Evolutionary conservation across 2,329 filamentous ascomycete species (phyloP).

Genomic region (Aureobasidium sp.): DNA sequence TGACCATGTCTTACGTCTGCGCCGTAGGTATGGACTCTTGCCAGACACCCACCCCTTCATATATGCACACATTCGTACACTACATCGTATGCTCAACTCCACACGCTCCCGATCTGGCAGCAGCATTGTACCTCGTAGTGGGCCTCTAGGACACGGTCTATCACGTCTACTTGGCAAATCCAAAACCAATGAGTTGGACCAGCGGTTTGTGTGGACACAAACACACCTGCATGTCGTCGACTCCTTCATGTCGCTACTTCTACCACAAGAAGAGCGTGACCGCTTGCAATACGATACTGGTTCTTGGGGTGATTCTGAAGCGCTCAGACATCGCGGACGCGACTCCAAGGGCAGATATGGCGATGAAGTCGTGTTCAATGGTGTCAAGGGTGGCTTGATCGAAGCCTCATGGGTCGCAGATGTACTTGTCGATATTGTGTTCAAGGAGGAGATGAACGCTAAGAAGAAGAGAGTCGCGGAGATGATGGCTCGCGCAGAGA

Average conservation of each 20-base stretch:
- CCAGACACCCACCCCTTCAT: slow-evolving; percentile 27
- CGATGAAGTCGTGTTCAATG: slow-evolving; percentile 15
- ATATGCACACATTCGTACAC: slow-evolving; percentile 29
- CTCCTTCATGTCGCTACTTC: slow-evolving; percentile 27
- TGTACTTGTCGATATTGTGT: slow-evolving; percentile 18
- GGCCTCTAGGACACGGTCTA: slow-evolving; percentile 16
- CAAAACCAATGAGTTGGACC: slow-evolving; percentile 19
- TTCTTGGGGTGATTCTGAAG: slow-evolving; percentile 20
- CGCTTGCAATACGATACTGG: slow-evolving; percentile 25
- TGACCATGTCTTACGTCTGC: slow-evolving; percentile 18
- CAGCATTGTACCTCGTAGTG: slow-evolving; percentile 24
- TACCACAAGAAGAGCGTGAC: slow-evolving; percentile 25
- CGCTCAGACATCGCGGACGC: slow-evolving; percentile 13
- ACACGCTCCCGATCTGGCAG: slow-evolving; percentile 21
- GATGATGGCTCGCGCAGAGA: slow-evolving; percentile 8
- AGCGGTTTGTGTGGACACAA: slow-evolving; percentile 21
- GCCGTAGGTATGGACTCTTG: slow-evolving; percentile 30
- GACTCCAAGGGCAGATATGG: slow-evolving; percentile 18
- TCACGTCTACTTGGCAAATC: slow-evolving; percentile 17
- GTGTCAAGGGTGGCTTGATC: slow-evolving; percentile 17
- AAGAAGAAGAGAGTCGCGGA: slow-evolving; percentile 13
- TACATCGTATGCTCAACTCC: slow-evolving; percentile 32
- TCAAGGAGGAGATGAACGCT: slow-evolving; percentile 18
- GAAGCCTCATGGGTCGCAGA: slow-evolving; percentile 18
- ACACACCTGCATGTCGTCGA: slow-evolving; percentile 25